Percentiles rank a stretch among this genome's conserved stretches.
These are phyloP conservation scores for Phlebiopsis flavidoalba DNA, from an alignment of 768 basidiomycete species.

Conservation along the genomic window DNA sequence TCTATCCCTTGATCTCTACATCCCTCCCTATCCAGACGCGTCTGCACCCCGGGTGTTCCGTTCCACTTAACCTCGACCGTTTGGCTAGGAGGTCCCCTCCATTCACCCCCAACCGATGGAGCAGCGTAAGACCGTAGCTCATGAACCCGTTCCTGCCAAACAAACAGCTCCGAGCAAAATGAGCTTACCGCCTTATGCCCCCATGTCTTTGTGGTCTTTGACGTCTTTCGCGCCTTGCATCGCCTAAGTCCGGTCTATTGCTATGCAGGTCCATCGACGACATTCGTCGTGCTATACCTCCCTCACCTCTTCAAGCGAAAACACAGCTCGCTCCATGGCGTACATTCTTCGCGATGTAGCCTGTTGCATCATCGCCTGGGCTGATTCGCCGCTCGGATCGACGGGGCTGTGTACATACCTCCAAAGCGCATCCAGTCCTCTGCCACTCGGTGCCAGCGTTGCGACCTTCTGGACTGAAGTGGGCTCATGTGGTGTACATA, in stretches of 20 bases:
- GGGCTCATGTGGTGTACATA: background rate
- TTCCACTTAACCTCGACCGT: background rate
- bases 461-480: background rate
- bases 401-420: background rate
- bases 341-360: constrained; percentile 1
- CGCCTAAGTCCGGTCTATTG: background rate
- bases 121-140: background rate
- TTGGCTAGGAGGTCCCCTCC: background rate
- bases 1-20: background rate
- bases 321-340: background rate
- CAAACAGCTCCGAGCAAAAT: background rate
- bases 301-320: constrained; percentile 1
- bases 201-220: background rate
- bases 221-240: background rate
- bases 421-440: background rate
- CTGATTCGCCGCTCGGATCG: background rate
- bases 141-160: background rate
- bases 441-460: background rate
- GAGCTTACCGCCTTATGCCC: background rate
- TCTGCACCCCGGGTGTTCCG: background rate
- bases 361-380: background rate
- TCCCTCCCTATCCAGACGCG: background rate
- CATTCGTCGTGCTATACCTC: constrained; percentile 3
- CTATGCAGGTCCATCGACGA: constrained; percentile 2
- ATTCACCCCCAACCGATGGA: background rate